Evolutionary conservation across 2,329 filamentous ascomycete genomes (phyloP).

Genomic region (Chaetomiaceae sp.): DNA sequence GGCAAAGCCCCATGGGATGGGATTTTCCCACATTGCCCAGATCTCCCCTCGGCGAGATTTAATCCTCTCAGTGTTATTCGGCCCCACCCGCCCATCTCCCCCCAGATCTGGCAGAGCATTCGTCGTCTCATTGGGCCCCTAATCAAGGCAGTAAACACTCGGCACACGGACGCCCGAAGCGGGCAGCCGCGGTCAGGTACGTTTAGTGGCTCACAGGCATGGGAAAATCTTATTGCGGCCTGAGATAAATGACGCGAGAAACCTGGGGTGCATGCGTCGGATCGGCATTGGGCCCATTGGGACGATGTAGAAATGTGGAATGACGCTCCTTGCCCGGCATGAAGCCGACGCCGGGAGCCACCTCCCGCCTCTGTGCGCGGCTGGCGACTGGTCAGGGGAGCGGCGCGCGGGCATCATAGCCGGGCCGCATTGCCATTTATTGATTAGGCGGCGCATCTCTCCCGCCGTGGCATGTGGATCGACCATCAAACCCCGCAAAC

Average conservation of each 20-base stretch:
- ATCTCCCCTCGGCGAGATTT: conserved; percentile 16
- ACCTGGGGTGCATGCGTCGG: conserved; percentile 17
- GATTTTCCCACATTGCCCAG: conserved; percentile 10
- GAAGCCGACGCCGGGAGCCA: neutral
- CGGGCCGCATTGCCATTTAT: conserved; percentile 28
- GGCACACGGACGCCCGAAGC: conserved; percentile 8
- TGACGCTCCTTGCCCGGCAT: conserved; percentile 19
- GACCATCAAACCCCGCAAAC: conserved; percentile 7
- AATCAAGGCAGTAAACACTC: conserved; percentile 15
- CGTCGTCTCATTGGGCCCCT: conserved; percentile 7
- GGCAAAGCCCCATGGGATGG: neutral
- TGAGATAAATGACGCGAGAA: conserved; percentile 27
- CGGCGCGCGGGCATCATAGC: conserved; percentile 1
- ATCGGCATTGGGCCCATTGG: conserved; percentile 20
- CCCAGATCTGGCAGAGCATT: conserved; percentile 1
- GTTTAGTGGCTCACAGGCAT: neutral
- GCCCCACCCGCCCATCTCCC: conserved; percentile 18
- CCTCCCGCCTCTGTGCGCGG: neutral
- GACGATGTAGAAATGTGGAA: conserved; percentile 21
- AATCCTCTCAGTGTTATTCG: neutral
- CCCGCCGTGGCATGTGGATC: conserved; percentile 6
- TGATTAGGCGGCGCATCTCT: conserved; percentile 21
- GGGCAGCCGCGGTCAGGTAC: neutral
- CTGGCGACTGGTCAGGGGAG: neutral
- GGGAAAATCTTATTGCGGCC: conserved; percentile 21